phyloP scores from a whole-genome alignment of 2,329 filamentous ascomycete species.

The Cadophora gregata region DNA sequence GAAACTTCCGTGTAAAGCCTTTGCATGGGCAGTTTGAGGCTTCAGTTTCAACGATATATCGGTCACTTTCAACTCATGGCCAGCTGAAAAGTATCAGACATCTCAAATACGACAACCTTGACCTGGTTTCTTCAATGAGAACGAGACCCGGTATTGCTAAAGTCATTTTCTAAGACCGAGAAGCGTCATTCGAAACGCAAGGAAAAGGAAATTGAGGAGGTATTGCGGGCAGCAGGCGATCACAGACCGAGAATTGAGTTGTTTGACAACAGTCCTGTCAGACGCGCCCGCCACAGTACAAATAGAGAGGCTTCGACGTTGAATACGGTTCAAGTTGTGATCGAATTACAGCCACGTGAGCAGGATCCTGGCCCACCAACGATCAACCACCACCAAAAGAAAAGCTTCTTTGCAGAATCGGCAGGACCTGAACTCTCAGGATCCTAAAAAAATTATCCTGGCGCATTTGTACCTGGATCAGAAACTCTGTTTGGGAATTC shows the following conservation, averaged over 20 bases:
- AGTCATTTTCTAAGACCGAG: slow-evolving; percentile 12
- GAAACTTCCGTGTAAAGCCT: background rate
- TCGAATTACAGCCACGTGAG: background rate
- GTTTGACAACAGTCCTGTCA: background rate
- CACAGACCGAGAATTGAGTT: background rate
- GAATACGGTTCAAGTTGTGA: background rate
- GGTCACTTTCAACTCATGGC: background rate
- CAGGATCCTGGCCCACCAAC: background rate
- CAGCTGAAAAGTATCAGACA: background rate
- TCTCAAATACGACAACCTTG: background rate
- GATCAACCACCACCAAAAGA: background rate
- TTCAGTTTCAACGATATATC: background rate
- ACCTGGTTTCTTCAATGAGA: background rate
- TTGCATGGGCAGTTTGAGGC: too few relatives aligned
- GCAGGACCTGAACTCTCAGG: background rate
- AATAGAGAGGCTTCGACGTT: background rate
- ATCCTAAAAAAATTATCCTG: background rate
- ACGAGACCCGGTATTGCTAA: background rate
- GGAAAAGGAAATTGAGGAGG: background rate
- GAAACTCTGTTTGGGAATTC: background rate
- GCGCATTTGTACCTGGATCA: background rate
- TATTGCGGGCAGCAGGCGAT: background rate
- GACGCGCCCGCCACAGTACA: background rate
- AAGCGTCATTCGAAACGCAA: background rate
- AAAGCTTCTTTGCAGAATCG: background rate